Percentiles rank a stretch among this genome's conserved stretches.
Evolutionary conservation across 176 grass and related monocot genomes (phyloP).

Genomic region (Themeda triandra): DNA sequence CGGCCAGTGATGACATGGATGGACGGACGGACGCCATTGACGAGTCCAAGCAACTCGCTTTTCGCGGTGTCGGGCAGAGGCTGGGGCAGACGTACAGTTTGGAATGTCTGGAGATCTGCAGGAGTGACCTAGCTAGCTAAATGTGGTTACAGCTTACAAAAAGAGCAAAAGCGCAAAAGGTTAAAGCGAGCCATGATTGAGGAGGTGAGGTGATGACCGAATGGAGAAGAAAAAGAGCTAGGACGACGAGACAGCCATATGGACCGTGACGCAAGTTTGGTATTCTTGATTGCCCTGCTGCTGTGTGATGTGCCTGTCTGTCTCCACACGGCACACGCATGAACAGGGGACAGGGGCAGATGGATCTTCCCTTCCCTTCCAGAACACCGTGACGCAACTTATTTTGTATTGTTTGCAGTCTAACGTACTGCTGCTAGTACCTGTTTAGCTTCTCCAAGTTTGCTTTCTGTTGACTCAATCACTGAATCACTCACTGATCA

Average conservation of each 20-base stretch:
- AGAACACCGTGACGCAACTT: not conserved
- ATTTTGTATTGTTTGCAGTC: no score
- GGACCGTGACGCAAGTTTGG: constrained; percentile 72
- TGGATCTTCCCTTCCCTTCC: not conserved
- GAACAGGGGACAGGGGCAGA: not conserved
- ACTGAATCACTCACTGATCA: no score
- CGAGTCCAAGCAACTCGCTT: constrained; percentile 68
- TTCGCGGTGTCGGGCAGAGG: constrained; percentile 43
- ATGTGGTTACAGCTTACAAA: constrained; percentile 19
- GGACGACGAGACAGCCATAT: constrained; percentile 31
- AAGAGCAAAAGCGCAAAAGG: constrained; percentile 75
- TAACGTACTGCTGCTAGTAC: not conserved
- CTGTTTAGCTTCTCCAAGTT: not conserved
- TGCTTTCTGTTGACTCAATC: constrained; percentile 17
- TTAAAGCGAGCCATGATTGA: constrained; percentile 24
- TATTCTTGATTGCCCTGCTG: constrained; percentile 36
- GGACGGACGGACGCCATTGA: constrained; percentile 54
- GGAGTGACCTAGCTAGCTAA: not conserved
- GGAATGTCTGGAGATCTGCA: constrained; percentile 83
- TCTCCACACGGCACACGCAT: constrained; percentile 21
- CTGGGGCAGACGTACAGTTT: constrained; percentile 40
- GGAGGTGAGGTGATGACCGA: not conserved
- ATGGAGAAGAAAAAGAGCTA: constrained; percentile 16
- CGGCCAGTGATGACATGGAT: constrained; percentile 10
- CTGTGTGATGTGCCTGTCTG: constrained; percentile 1